A percentile compares a stretch with the other conserved stretches of the same genome.
Evolutionary conservation across 441 rosid genomes (phyloP).

Genomic region (Syzygium syzygioides): DNA sequence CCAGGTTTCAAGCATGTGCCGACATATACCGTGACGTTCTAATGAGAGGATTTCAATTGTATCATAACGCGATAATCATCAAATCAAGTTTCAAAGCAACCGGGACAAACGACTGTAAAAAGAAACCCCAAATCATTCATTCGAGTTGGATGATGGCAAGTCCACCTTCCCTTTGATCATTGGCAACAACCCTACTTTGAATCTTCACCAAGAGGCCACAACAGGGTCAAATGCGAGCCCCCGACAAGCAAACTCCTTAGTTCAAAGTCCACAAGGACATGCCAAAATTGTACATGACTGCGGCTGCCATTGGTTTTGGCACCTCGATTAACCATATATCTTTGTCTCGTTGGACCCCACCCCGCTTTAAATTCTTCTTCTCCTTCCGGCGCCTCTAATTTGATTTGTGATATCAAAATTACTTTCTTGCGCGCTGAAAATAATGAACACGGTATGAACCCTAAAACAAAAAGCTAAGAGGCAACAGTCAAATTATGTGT

Average conservation of each 20-base stretch:
- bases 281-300: not conserved
- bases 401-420: not conserved
- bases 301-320: not conserved
- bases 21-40: not conserved
- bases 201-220: not conserved
- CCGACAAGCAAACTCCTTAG: not conserved
- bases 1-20: not conserved
- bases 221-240: not conserved
- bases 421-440: not conserved
- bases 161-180: not conserved
- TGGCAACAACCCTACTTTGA: not conserved
- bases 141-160: not conserved
- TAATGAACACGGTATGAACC: not conserved
- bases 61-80: not conserved
- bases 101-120: not conserved
- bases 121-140: not conserved
- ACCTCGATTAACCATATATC: not conserved
- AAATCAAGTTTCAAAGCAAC: not conserved
- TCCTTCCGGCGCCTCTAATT: not conserved
- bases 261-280: not conserved
- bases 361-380: not conserved
- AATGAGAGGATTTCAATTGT: not conserved
- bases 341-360: not conserved
- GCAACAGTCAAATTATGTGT: not conserved
- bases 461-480: not conserved